phyloP scores from a whole-genome alignment of 2,329 filamentous ascomycete species.

The Hirsutella thompsonii region DNA sequence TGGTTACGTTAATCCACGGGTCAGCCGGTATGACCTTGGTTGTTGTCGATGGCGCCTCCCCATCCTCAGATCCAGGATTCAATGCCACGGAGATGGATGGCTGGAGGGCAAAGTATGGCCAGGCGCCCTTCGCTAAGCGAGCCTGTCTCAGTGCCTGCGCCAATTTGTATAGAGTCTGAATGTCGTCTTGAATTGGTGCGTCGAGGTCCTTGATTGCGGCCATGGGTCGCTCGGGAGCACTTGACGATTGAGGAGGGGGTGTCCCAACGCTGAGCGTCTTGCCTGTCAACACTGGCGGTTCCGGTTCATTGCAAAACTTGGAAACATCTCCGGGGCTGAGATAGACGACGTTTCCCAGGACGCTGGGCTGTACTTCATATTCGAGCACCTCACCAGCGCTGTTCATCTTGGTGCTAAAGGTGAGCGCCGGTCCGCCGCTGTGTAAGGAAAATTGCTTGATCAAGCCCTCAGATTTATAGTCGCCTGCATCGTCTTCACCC shows the following conservation, averaged over 20 bases:
- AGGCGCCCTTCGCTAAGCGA: slow-evolving; percentile 33
- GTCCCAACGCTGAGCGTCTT: slow-evolving; percentile 15
- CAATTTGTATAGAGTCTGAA: slow-evolving; percentile 34
- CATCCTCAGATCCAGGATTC: slow-evolving; percentile 14
- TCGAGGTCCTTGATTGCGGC: slow-evolving; percentile 27
- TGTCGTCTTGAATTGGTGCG: slow-evolving; percentile 26
- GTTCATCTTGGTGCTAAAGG: slow-evolving; percentile 48
- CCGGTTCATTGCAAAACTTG: slow-evolving; percentile 24
- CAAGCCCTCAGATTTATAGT: slow-evolving; percentile 22
- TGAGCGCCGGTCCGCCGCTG: slow-evolving; percentile 37
- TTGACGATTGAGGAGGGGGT: slow-evolving; percentile 6
- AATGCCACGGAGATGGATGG: slow-evolving; percentile 31
- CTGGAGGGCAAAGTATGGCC: slow-evolving; percentile 31
- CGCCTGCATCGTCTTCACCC: slow-evolving; percentile 14
- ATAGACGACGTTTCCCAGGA: slow-evolving; percentile 40
- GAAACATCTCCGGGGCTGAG: slow-evolving; percentile 40
- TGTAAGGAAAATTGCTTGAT: slow-evolving; percentile 43
- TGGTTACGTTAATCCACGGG: slow-evolving; percentile 32
- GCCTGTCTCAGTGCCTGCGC: slow-evolving; percentile 28
- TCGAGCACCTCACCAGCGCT: slow-evolving; percentile 39
- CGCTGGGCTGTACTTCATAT: slow-evolving; percentile 38
- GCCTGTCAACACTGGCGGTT: slow-evolving; percentile 7
- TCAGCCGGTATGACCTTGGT: slow-evolving; percentile 25
- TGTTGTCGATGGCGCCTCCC: slow-evolving; percentile 1
- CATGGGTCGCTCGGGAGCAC: slow-evolving; percentile 27